Base-by-base conservation (phyloP, 768 basidiomycete genomes). In the Phanerochaete carnosa region DNA sequence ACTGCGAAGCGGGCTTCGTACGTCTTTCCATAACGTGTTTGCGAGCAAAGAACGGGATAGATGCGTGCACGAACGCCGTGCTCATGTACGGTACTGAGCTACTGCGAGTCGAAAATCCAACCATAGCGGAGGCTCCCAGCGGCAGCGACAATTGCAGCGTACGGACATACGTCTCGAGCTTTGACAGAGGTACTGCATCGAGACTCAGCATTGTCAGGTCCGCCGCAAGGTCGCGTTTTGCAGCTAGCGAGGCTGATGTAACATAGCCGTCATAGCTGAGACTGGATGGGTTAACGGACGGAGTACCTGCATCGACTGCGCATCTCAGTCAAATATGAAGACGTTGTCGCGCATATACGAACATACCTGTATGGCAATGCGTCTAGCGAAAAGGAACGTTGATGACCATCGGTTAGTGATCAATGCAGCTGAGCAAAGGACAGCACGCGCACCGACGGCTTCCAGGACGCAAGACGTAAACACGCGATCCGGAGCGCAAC, bases 1-100 rank as follows among this genome's bases (percentile, higher is more conserved):
- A 33, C 4, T 29, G 45, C 16, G 32, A 25, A 23, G 35, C 54
- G 26, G 51, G 28, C 19, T 32, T 23, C 37, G 45, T 47, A 12
- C 23, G 22, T 11, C 49, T 13, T 16, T n/a, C 54, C 23, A 50
- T 51, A 32, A 57, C 55, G 52, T 63, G 57, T 45, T 43, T 43
- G 32, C 68, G 66, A 3, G 66, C 62, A 30, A 69, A 57, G 57
- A 68, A 70, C 0, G 69, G 65, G 19, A 69, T 45, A 2, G 65
- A 62, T 5, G 65, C 59, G 29, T 69, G 39, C 26, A 66, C 58
- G 35, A 61, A 63, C 7, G 37, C 23, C 2, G 43, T 35, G 45
- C 64, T 33, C 25, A 9, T 7, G 46, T 62, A 50, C 8, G 64
- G 63, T 0, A 52, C 50, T 29, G 57, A 37, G 11, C 56, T 22